phyloP scores from a whole-genome alignment of 257 asterid species.

The Solanum sitiens region DNA sequence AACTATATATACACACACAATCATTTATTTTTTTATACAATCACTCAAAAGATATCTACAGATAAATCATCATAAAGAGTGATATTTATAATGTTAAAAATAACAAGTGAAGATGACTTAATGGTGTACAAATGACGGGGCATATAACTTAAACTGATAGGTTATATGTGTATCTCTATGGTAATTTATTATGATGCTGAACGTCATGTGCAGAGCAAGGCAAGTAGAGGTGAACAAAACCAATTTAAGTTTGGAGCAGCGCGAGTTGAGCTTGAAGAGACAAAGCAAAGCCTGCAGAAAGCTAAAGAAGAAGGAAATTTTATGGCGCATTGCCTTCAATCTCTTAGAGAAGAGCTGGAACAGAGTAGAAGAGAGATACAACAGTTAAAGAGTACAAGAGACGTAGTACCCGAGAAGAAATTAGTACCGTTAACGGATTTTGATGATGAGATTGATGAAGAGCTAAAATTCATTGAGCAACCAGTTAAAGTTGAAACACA shows the following conservation, averaged over 20 bases:
- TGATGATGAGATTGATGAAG: slow-evolving; percentile 30
- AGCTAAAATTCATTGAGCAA: slow-evolving; percentile 50
- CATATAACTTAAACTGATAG: not conserved
- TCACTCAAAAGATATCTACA: no score
- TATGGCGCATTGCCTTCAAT: slow-evolving; percentile 44
- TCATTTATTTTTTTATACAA: no score
- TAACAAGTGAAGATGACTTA: not conserved
- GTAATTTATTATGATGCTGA: no score
- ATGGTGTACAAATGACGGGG: no score
- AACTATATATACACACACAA: no score
- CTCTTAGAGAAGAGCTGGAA: slow-evolving; percentile 55
- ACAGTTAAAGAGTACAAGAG: slow-evolving; percentile 29
- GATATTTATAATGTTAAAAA: no score
- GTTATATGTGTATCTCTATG: not conserved
- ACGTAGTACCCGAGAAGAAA: not conserved
- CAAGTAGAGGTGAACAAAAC: not conserved
- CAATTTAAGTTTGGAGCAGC: slow-evolving; percentile 12
- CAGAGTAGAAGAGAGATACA: slow-evolving; percentile 54
- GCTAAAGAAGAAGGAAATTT: slow-evolving; percentile 44
- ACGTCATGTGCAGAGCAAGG: slow-evolving; percentile 29
- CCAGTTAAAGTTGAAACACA: slow-evolving; percentile 4
- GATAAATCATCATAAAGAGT: no score
- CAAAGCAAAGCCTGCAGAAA: slow-evolving; percentile 38
- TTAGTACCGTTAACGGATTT: not conserved
- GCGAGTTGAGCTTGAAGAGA: slow-evolving; percentile 40